Base-by-base conservation (phyloP, 345 rosid species). In the Gossypium ekmanianum region DNA sequence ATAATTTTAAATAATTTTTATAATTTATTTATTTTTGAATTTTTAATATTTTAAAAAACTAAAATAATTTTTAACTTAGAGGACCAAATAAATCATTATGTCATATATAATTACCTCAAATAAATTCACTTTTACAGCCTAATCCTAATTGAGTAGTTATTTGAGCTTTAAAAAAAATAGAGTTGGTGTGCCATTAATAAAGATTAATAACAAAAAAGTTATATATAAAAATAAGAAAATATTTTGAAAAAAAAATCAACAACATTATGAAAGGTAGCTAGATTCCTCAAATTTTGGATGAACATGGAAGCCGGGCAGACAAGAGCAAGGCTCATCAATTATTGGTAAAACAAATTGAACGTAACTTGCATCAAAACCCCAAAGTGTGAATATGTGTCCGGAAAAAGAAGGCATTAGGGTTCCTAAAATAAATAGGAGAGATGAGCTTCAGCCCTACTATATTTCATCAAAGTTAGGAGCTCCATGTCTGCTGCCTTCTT, bases 401-500 rank as follows among this genome's bases (percentile, higher is more conserved):
- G 57, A 74, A 45, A 22, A 56, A 57, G 10, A 72, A 72, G 43
- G 47, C 0, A 17, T n/a, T 65, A 70, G 80, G 66, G 56, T 68
- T 17, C 76, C 16, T 20, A 57, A 20, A 9, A 56, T 67, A 45
- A 45, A 69, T 59, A 75, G 76, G 48, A n/a, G 50, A 39, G 14
- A 6, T 57, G 2, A 12, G 44, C 43, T 14, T 34, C 29, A 44
- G 27, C 51, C 45, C 56, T n/a, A 22, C 55, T 34, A 26, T 48
- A 8, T 55, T 71, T 43, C 71, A 76, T 84, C 68, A 63, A 77
- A 79, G 55, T 84, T 79, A 51, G 75, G 61, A 77, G 79, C 77
- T 74, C 74, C 39, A 26, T 66, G 63, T 76, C 75, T 62, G 58
- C 54, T 48, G 45, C 7, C 16, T 69, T 57, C 26, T 34, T 7